Percentiles rank a stretch among this genome's conserved stretches.
These are phyloP conservation scores for Penicillium freii DNA, from an alignment of 2,329 filamentous ascomycete genomes.

Conservation along the genomic window DNA sequence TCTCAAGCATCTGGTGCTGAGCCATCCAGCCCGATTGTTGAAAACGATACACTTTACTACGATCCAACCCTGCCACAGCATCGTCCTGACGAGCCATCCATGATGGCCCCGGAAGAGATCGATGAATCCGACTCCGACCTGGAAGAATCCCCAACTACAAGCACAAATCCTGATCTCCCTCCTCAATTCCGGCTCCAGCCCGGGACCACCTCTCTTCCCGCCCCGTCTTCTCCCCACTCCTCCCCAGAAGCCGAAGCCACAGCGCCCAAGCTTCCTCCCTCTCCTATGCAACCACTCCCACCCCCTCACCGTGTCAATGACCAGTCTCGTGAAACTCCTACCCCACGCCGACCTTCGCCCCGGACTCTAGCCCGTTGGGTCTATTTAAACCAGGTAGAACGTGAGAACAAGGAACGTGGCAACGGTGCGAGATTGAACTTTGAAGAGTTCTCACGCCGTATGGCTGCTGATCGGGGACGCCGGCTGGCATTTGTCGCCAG, in stretches of 20 bases:
- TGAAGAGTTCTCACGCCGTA: slow-evolving; percentile 74
- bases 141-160: slow-evolving; percentile 14
- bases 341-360: slow-evolving; percentile 27
- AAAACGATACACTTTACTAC: slow-evolving; percentile 13
- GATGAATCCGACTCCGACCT: slow-evolving; percentile 3
- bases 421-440: slow-evolving; percentile 71
- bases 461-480: slow-evolving; percentile 66
- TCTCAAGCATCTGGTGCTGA: slow-evolving; percentile 5
- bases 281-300: slow-evolving; percentile 35
- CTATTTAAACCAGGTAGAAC: slow-evolving; percentile 62
- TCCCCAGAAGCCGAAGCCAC: slow-evolving; percentile 36
- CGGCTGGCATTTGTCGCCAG: slow-evolving; percentile 77
- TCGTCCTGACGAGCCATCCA: slow-evolving; percentile 36
- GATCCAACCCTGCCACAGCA: slow-evolving; percentile 50
- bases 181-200: slow-evolving; percentile 42
- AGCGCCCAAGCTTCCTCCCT: slow-evolving; percentile 35
- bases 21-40: background rate
- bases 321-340: slow-evolving; percentile 14
- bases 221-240: slow-evolving; percentile 31
- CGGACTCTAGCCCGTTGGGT: slow-evolving; percentile 47
- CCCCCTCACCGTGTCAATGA: slow-evolving; percentile 21
- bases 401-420: slow-evolving; percentile 68
- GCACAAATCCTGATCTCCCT: slow-evolving; percentile 26
- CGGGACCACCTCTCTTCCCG: slow-evolving; percentile 32
- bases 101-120: background rate